phyloP scores from a whole-genome alignment of 2,329 filamentous ascomycete species.

The Pseudocercospora macadamiae region DNA sequence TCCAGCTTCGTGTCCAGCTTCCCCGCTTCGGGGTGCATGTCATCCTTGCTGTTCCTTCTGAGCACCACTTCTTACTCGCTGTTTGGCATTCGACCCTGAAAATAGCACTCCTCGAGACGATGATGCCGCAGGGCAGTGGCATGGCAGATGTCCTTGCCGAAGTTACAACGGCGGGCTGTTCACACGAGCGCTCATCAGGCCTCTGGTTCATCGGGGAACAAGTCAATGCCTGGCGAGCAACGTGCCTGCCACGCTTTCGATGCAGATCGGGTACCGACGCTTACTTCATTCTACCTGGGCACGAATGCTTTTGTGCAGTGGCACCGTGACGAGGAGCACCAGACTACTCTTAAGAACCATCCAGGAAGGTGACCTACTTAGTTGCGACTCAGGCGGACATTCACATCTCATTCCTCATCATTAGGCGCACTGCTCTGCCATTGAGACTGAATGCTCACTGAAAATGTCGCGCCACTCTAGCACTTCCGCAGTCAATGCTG shows the following conservation, averaged over 20 bases:
- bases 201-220: not conserved
- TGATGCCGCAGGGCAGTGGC: not conserved
- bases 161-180: not conserved
- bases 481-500: not conserved
- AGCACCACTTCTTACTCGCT: not conserved
- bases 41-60: too few species aligned
- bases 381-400: too few species aligned
- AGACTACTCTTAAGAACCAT: too few species aligned
- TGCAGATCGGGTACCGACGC: not conserved
- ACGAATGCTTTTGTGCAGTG: not conserved
- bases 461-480: slow-evolving; percentile 9
- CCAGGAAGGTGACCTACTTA: too few species aligned
- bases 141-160: not conserved
- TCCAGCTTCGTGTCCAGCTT: slow-evolving; percentile 8
- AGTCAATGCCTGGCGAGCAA: not conserved
- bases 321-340: not conserved
- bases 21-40: slow-evolving; percentile 15
- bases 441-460: not conserved
- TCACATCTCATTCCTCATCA: too few species aligned
- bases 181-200: too few species aligned
- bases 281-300: not conserved
- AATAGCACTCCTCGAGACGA: not conserved
- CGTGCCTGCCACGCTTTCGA: not conserved
- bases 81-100: not conserved
- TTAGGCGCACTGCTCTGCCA: too few species aligned